Conservation (phyloP, 1,139 yeast genomes). For the Pichia sp. region DNA sequence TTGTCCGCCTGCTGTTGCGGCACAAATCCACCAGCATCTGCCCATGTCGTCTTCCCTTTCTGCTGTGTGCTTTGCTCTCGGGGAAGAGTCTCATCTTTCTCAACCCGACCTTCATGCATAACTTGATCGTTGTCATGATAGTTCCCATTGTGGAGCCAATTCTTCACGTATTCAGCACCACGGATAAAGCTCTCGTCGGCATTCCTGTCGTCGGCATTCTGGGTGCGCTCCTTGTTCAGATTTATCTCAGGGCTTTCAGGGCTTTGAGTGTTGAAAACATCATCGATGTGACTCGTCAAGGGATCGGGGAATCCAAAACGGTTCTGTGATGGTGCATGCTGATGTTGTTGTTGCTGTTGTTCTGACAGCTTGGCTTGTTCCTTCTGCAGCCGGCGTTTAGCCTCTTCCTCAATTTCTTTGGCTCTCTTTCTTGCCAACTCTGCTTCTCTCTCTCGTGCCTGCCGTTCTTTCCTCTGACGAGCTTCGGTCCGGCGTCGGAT, state of each 20-base stretch:
- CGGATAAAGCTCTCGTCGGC: constrained; percentile 2
- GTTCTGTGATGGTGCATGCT: neutral
- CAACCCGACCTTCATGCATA: neutral
- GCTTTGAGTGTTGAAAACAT: neutral
- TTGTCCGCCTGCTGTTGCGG: neutral
- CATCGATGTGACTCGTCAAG: neutral
- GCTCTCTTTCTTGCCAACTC: constrained; percentile 12
- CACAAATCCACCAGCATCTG: constrained; percentile 4
- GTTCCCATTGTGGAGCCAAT: constrained; percentile 2
- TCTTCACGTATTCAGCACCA: constrained; percentile 6
- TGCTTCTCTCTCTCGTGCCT: constrained; percentile 10
- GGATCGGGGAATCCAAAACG: neutral
- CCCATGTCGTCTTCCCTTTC: constrained; percentile 2
- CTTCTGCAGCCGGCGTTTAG: constrained; percentile 1
- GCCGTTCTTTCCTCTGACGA: constrained; percentile 3
- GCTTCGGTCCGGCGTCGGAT: constrained; percentile 7
- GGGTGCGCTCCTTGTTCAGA: neutral
- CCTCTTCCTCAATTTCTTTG: constrained; percentile 11
- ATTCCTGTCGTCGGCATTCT: neutral
- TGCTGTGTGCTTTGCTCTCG: neutral
- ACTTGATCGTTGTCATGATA: neutral
- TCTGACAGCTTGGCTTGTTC: neutral
- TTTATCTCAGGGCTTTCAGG: neutral
- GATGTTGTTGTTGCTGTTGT: neutral
- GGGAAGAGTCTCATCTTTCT: neutral